Evolutionary conservation across 2,329 filamentous ascomycete genomes (phyloP), one percentile per base, ranked within the genome.

Genomic region (Teratosphaeria zuluensis): DNA sequence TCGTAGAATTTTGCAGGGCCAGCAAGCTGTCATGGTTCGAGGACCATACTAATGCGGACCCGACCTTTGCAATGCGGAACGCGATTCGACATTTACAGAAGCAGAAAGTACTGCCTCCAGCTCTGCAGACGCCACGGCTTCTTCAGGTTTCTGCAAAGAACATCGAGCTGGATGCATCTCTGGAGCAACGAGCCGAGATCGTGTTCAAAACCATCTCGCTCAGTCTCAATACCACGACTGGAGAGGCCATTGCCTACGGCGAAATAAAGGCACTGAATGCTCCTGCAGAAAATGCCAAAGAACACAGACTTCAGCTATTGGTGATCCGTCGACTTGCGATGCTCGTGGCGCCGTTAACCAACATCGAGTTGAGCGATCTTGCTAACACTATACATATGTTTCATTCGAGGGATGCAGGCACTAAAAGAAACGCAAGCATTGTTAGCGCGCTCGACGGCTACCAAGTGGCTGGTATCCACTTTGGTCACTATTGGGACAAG

Each of bases 21-120:
- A 81, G 85, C 63, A 74, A 78, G 0, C 75, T 95, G 9, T 74
- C 76, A 0, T 97, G 90, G 88, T 89, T 90, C 62, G 89, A 94
- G 70, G 94, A 99, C 70, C 76, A 78, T 51, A 96, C 92, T 1
- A 99, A 99, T 68, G 73, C 78, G 16, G 88, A 96, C 66, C 80
- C 78, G 8, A 90, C 86, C 0, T 75, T 95, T 59, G 96, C 94
- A 0, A 74, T 80, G 52, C 83, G 94, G 42, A 99, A 99, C 68
- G 85, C 92, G 0, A 78, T 96, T 42, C 84, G 92, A 33, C 76
- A 87, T 70, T 71, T 95, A 51, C 78, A 83, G 21, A 74, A 77
- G 30, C 73, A 80, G 4, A 74, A 85, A 59, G 68, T 72, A 2
- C 75, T 97, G 3, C 92, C 94, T 0, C 71, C 71, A 9, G 90